These are phyloP conservation scores for Cicer cuneatum DNA, from an alignment of 306 rosid genomes.

Conservation along the genomic window DNA sequence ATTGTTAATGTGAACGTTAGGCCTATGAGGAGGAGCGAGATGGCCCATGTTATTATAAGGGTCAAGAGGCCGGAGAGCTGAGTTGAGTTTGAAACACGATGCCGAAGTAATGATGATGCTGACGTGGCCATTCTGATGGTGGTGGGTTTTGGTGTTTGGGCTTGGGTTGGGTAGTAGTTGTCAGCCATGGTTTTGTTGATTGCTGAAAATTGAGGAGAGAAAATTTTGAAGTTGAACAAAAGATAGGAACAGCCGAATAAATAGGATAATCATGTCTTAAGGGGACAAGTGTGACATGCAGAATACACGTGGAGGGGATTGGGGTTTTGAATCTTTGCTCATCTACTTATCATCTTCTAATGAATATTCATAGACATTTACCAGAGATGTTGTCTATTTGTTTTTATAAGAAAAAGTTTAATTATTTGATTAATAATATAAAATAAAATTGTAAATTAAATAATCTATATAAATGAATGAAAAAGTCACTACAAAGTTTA, in stretches of 20 bases:
- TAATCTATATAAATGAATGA: no score
- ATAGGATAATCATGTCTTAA: not conserved
- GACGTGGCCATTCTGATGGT: not conserved
- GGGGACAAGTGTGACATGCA: constrained; percentile 53
- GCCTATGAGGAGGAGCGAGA: constrained; percentile 65
- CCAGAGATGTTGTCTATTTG: no score
- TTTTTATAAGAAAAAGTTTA: no score
- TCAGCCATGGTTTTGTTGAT: constrained; percentile 60
- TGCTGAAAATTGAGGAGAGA: not conserved
- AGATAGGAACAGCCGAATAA: not conserved
- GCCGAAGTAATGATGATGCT: constrained; percentile 47
- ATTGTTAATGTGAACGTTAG: constrained; percentile 49
- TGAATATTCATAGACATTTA: no score
- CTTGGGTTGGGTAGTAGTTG: constrained; percentile 38
- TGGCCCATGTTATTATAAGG: constrained; percentile 57
- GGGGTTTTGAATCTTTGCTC: not conserved
- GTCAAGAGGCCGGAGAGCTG: constrained; percentile 63
- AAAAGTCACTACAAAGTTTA: no score
- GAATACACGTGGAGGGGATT: constrained; percentile 48
- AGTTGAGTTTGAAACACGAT: constrained; percentile 53
- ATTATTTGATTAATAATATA: no score
- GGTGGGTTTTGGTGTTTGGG: constrained; percentile 32
- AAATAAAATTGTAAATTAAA: no score
- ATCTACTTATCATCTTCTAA: not conserved
- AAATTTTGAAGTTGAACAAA: not conserved